Evolutionary conservation across 1,284 basidiomycete species (phyloP).

Genomic region (Retiboletus fuscus): DNA sequence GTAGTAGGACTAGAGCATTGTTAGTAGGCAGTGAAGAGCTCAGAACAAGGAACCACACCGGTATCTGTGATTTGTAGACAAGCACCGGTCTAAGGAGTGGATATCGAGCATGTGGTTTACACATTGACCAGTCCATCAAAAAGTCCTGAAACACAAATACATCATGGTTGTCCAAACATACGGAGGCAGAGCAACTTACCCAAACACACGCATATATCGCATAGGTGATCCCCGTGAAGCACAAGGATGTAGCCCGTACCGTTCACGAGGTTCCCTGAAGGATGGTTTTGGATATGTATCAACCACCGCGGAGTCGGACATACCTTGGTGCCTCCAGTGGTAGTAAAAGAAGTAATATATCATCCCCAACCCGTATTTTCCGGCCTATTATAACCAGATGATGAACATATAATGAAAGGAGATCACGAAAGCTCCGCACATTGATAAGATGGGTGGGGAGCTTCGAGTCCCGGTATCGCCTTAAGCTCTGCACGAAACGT

Average conservation of each 20-base stretch:
- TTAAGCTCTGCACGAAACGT: constrained; percentile 88
- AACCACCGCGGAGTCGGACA: constrained; percentile 37
- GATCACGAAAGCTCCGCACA: constrained; percentile 55
- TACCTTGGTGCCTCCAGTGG: constrained; percentile 78
- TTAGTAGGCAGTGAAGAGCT: not conserved
- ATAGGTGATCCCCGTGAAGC: constrained; percentile 72
- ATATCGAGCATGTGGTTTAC: constrained; percentile 68
- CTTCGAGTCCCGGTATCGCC: constrained; percentile 84
- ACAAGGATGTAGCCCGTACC: constrained; percentile 70
- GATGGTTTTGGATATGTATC: not conserved
- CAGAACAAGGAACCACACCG: constrained; percentile 57
- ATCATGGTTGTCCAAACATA: not conserved
- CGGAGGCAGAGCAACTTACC: constrained; percentile 63
- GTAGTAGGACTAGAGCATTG: constrained; percentile 70
- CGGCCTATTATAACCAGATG: constrained; percentile 62
- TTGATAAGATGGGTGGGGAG: constrained; percentile 89
- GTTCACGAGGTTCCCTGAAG: constrained; percentile 45
- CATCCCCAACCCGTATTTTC: constrained; percentile 82
- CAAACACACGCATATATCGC: constrained; percentile 81
- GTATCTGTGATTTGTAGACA: constrained; percentile 71
- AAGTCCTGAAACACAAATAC: constrained; percentile 65
- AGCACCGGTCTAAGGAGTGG: constrained; percentile 80
- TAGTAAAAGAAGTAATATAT: constrained; percentile 75
- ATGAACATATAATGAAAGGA: constrained; percentile 10
- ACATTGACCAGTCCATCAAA: constrained; percentile 85